Evolutionary conservation across 306 rosid genomes (phyloP), one percentile per base, ranked within the genome.

Genomic region (barrel medic (Medicago truncatula)): DNA sequence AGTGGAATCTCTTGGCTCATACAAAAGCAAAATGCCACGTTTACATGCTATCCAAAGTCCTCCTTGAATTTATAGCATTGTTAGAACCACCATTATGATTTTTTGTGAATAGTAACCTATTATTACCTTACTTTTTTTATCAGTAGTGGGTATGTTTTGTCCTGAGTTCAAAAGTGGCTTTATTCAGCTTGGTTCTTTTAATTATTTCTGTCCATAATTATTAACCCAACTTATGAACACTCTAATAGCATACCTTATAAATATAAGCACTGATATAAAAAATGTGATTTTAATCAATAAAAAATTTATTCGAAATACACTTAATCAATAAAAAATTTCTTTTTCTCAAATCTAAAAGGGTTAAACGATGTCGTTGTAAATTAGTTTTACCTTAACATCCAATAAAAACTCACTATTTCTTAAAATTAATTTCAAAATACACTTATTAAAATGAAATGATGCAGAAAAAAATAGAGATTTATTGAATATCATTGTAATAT

Each of bases 131-230:
- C 79, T 23, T 54, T 67, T 12, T 65, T 40, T 0, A 58, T 39
- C 9, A 18, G 13, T 49, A 40, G 76, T 70, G 85, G 76, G 17
- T 52, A 12, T 17, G 67, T 52, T 75, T 70, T 70, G 81, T 82
- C 82, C 74, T 17, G 7, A 20, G 31, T 18, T 57, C 10, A 44
- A 81, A 81, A 77, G 81, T 56, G 21, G 21, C 82, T 84, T 76
- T 67, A 66, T 53, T 34, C 40, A n/a, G 13, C 15, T 59, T 60
- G 15, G 13, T 10, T 58, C 20, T 34, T 21, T 68, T 21, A 20
- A 52, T 20, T 44, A 16, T n/a, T 61, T 25, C 31, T 9, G 9
- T n/a, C 13, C 76, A 75, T 31, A 63, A 17, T 34, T 63, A 23
- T 40, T 23, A 3, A 2, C 12, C 14, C 59, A 41, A 28, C 31